Evolutionary conservation across 2,329 filamentous ascomycete species (phyloP), one percentile per base, ranked within the genome.

Genomic region (Helicocarpus griseus): DNA sequence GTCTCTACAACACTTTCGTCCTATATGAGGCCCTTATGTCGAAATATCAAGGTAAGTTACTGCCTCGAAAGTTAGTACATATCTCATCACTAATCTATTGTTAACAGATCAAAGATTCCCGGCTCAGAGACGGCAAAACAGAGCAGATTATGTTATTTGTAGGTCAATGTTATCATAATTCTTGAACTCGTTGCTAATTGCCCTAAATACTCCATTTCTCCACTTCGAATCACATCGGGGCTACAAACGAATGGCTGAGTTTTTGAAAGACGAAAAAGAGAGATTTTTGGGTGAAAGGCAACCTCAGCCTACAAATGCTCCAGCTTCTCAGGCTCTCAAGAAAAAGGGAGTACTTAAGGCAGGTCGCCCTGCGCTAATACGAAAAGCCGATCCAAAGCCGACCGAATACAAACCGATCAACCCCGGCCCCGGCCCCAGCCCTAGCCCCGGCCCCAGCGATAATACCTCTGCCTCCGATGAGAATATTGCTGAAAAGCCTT

Each of bases 131-230:
- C 19, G 40, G 33, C 19, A 29, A 22, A 41, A 13, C 26, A 24
- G 48, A 43, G 8, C 48, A 50, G 35, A 29, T 38, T 26, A 50
- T 50, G 48, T 24, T 50, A 50, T 50, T 50, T 28, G 48, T 50
- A 43, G 43, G 48, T 22, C 19, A 33, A 13, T 14, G 43, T 39
- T 40, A 26, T 6, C 26, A 4, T 6, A 17, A 6, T 33, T 28
- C 17, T 31, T 17, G 11, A 24, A 3, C 26, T 9, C 22, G 9
- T 31, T 4, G 2, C 26, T 43, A 19, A 50, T 6, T n/a, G 2
- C 13, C 22, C 31, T 14, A 17, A 13, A 50, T 26, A 24, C 43
- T 50, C 48, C 48, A 8, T 50, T 41, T 43, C 48, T 50, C 19
- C 48, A 50, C 26, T 50, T 50, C n/a, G 48, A 50, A 50, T 43